Percentiles rank a stretch among this genome's conserved stretches.
Conservation (phyloP, 2,329 filamentous ascomycete species). For the Colletotrichum orchidophilum region DNA sequence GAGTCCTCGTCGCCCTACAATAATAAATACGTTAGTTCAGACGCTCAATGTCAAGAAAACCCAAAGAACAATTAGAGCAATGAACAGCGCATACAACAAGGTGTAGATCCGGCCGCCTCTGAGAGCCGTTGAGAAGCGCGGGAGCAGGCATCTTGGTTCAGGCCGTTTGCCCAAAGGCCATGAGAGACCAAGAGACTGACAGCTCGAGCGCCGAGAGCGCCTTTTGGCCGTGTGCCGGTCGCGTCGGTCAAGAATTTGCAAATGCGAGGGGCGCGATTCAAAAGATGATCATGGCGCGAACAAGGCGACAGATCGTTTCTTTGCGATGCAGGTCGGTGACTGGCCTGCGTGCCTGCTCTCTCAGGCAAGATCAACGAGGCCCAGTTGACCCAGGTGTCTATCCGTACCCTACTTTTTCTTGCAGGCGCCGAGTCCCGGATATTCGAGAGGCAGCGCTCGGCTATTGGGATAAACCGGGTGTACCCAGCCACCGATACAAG, state of each 20-base stretch:
- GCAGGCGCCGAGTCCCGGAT: not conserved
- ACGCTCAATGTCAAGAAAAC: not conserved
- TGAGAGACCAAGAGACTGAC: not conserved
- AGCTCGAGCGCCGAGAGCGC: not conserved
- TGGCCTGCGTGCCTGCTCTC: not conserved
- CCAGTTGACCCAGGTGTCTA: not conserved
- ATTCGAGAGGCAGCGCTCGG: not conserved
- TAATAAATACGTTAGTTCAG: slow-evolving; percentile 41
- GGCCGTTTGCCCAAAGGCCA: slow-evolving; percentile 5
- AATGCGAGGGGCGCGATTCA: not conserved
- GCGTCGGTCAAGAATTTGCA: not conserved
- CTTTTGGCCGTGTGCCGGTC: not conserved
- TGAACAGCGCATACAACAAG: slow-evolving; percentile 53
- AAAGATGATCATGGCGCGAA: not conserved
- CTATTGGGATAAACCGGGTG: not conserved
- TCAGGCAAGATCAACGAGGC: not conserved
- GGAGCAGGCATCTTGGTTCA: slow-evolving; percentile 30
- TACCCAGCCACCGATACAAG: not conserved
- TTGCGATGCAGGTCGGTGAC: not conserved
- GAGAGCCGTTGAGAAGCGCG: slow-evolving; percentile 45
- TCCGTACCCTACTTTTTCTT: slow-evolving; percentile 3
- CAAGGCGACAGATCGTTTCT: not conserved
- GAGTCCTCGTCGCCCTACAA: slow-evolving; percentile 83
- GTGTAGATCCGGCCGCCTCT: slow-evolving; percentile 56
- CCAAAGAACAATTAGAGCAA: not conserved